A percentile compares a stretch with the other conserved stretches of the same genome.
Conservation (phyloP, 108 stramenopile genomes). For the Skeletonema tropicum region DNA sequence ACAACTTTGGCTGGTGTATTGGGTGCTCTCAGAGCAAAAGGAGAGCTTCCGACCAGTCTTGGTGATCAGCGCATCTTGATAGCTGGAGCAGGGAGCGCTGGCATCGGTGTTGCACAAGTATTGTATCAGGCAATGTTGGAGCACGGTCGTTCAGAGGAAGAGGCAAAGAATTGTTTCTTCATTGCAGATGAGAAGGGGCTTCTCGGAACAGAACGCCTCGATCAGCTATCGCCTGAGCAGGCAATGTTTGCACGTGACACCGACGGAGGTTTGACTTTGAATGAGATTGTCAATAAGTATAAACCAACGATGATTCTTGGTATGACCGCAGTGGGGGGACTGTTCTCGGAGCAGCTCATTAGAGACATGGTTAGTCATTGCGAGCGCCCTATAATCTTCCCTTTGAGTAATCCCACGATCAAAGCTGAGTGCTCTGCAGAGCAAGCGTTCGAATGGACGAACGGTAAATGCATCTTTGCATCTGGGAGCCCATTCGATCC, state of each 20-base stretch:
- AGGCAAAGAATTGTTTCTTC: constrained; percentile 82
- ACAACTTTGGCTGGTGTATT: constrained; percentile 87
- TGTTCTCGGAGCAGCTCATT: constrained; percentile 74
- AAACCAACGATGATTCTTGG: constrained; percentile 95
- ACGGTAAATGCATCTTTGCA: constrained; percentile 93
- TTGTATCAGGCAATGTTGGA: constrained; percentile 87
- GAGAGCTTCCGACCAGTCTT: constrained; percentile 67
- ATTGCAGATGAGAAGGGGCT: constrained; percentile 85
- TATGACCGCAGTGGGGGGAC: constrained; percentile 88
- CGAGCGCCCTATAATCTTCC: constrained; percentile 93
- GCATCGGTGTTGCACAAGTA: constrained; percentile 92
- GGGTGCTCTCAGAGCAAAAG: constrained; percentile 80
- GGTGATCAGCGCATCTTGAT: constrained; percentile 90
- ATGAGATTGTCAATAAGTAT: constrained; percentile 76
- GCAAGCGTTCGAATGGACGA: constrained; percentile 97
- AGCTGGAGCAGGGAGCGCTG: constrained; percentile 92
- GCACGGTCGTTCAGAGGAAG: constrained; percentile 76
- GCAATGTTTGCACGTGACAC: constrained; percentile 66
- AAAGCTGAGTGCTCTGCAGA: constrained; percentile 96
- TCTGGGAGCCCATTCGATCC: constrained; percentile 96
- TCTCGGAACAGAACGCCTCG: constrained; percentile 67
- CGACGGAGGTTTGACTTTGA: constrained; percentile 69
- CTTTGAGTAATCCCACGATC: constrained; percentile 96
- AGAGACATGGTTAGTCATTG: constrained; percentile 77
- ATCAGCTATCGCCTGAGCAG: constrained; percentile 68